Evolutionary conservation across 805 yeast species (phyloP).

Genomic region (Scheffersomyces ergatensis): DNA sequence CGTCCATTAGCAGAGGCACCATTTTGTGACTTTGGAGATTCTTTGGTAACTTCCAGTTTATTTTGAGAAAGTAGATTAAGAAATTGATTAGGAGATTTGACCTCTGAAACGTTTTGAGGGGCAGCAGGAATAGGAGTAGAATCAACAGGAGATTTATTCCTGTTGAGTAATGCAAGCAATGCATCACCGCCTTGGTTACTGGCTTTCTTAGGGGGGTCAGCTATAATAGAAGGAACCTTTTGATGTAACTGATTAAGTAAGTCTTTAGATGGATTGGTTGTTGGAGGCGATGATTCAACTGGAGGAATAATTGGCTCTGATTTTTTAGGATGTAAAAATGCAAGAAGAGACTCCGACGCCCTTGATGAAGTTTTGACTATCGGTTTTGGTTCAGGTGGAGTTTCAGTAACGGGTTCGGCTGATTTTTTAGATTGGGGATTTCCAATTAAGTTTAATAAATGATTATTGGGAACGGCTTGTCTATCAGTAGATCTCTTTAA

Average conservation of each 20-base stretch:
- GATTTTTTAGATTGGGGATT: constrained; percentile 2
- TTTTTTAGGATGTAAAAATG: too few species aligned
- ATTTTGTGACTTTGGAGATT: background rate
- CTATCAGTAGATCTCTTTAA: constrained; percentile 20
- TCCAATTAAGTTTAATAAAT: constrained; percentile 12
- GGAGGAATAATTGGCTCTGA: too few species aligned
- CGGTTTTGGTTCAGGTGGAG: background rate
- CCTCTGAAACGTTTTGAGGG: too few species aligned
- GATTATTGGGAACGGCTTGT: constrained; percentile 7
- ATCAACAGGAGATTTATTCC: constrained; percentile 2
- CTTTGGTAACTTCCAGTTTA: background rate
- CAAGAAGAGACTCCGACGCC: background rate
- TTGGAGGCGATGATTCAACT: constrained; percentile 1
- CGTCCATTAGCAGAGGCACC: constrained; percentile 2
- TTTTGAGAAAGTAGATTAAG: background rate
- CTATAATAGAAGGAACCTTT: too few species aligned
- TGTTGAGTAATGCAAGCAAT: constrained; percentile 14
- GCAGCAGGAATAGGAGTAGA: too few species aligned
- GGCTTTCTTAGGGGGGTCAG: too few species aligned
- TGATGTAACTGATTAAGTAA: constrained; percentile 14
- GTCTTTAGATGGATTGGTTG: constrained; percentile 10
- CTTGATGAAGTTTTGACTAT: background rate
- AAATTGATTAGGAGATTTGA: background rate
- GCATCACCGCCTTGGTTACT: constrained; percentile 5
- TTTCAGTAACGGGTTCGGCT: background rate